A percentile compares a stretch with the other conserved stretches of the same genome.
Conservation (phyloP, 768 basidiomycete species). For the Russula lepida region DNA sequence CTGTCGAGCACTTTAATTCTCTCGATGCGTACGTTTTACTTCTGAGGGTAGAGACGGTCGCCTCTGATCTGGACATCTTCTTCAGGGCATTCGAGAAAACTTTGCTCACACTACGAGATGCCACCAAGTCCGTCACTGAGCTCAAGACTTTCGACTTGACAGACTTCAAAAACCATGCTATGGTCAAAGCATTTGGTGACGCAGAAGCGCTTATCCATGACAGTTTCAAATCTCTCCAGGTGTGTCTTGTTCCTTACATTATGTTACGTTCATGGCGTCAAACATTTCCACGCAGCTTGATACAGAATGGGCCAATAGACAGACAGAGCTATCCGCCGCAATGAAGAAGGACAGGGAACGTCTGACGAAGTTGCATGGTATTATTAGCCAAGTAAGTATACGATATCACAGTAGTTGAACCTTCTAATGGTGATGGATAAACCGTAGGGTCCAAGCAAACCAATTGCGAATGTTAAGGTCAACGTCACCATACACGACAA, state of each 20-base stretch:
- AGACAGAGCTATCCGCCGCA: neutral
- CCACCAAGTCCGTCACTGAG: neutral
- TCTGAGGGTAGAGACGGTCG: neutral
- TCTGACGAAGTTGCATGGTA: neutral
- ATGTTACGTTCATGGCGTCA: neutral
- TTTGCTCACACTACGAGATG: neutral
- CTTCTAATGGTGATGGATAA: neutral
- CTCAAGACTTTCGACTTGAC: neutral
- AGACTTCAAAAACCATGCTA: neutral
- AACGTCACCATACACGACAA: neutral
- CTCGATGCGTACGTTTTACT: slow-evolving; percentile 13
- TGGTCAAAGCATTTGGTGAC: neutral
- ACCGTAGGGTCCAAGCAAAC: neutral
- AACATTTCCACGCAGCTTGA: neutral
- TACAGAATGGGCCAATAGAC: neutral
- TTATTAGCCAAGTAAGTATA: neutral
- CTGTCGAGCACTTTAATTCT: neutral
- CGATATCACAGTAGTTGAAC: neutral
- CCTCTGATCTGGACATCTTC: neutral
- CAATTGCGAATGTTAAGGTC: neutral
- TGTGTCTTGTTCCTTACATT: neutral
- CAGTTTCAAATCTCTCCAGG: neutral
- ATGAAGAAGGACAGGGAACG: slow-evolving; percentile 1
- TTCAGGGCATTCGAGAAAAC: slow-evolving; percentile 7
- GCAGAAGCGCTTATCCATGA: neutral